Base-by-base conservation (phyloP, 2,329 filamentous ascomycete species). In the Ophiostoma sp. region DNA sequence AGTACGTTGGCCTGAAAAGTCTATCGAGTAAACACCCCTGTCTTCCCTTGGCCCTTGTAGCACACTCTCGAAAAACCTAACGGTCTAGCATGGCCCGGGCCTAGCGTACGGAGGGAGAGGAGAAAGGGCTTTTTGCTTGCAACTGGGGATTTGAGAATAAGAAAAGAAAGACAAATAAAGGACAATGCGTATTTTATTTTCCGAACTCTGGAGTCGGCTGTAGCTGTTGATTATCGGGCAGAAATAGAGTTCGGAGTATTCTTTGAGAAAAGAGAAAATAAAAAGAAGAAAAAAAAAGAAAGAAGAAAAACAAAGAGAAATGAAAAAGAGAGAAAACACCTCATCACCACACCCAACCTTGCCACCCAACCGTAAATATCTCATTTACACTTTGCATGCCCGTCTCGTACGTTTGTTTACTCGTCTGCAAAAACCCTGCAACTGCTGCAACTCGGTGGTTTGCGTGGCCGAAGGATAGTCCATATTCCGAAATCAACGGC, bases 81-180 rank as follows among this genome's bases (percentile, higher is more conserved):
- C 62, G 62, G 65, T 48, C 65, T 67, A 39, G 35, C 10, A 33
- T 67, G 65, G 65, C 23, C 65, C 65, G 65, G 65, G 65, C 65
- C 65, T 67, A 67, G 65, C 65, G 65, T 67, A 66, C 23, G 54
- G 64, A 67, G 66, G 15, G 69, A 60, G 17, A 36, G 27, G 60
- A 64, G 27, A 62, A 27, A 62, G 66, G 67, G 44, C 27, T 36
- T 48, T 17, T 17, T 44, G 41, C 15, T n/a, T 20, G 39, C 13
- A 11, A 41, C 11, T n/a, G 44, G 20, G 41, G 67, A 68, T 6
- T 5, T n/a, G 48, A 11, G 52, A 39, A 35, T 54, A 31, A 35
- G n/a, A 36, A 66, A n/a, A 60, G 13, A 11, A 52, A 68, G 23
- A 36, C 7, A 44, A 27, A 39, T 39, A 31, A 3, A 31, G 1